Conservation (phyloP, 2,329 filamentous ascomycete genomes). For the Colletotrichum sp. region DNA sequence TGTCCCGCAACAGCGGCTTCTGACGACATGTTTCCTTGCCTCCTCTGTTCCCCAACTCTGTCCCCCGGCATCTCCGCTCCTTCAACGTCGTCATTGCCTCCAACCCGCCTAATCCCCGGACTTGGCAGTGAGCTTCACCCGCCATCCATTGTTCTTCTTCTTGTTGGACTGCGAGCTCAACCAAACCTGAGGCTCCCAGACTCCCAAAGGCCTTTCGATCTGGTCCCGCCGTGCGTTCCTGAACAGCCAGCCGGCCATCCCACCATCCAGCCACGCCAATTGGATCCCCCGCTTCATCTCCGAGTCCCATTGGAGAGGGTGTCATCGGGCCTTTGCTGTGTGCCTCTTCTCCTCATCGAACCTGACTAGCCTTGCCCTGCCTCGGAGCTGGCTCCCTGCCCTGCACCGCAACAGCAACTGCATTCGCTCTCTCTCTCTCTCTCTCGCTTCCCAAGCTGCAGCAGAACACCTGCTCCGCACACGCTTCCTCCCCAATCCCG, state of each 20-base stretch:
- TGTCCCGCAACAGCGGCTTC: not conserved
- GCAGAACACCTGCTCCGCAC: not conserved
- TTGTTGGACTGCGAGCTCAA: not conserved
- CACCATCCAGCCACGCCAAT: not conserved
- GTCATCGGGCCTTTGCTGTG: not conserved
- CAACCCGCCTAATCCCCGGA: constrained; percentile 5
- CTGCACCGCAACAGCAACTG: not conserved
- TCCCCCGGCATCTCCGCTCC: constrained; percentile 4
- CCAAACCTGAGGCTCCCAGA: not conserved
- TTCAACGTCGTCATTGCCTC: constrained; percentile 11
- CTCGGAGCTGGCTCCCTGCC: constrained; percentile 6
- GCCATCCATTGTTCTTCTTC: not conserved
- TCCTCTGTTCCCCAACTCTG: not conserved
- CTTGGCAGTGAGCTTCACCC: not conserved
- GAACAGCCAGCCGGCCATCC: not conserved
- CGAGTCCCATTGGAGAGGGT: constrained; percentile 10
- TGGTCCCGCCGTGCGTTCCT: constrained; percentile 1
- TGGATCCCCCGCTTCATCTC: not conserved
- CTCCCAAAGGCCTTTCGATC: not conserved
- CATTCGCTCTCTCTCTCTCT: not conserved
- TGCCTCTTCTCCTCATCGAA: not conserved
- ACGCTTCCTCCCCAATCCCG: not conserved
- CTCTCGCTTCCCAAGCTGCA: not conserved
- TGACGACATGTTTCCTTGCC: constrained; percentile 4
- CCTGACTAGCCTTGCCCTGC: not conserved